A percentile compares a stretch with the other conserved stretches of the same genome.
These are phyloP conservation scores for Talaromyces sp. DNA, from an alignment of 2,329 filamentous ascomycete species.

Conservation along the genomic window DNA sequence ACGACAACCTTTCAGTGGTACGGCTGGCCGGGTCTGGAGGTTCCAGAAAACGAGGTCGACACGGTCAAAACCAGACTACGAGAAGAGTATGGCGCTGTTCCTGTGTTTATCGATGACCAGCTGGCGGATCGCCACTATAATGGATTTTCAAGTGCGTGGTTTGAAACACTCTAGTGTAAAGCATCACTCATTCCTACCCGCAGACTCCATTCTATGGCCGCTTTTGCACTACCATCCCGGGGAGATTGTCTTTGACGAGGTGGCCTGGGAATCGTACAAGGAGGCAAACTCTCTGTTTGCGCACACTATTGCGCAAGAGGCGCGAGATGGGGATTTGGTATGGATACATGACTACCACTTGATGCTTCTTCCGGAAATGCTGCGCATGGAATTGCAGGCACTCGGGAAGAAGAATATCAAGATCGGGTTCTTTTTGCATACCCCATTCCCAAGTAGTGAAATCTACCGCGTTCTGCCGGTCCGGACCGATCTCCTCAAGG, in stretches of 20 bases:
- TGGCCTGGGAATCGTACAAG: conserved; percentile 85
- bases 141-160: conserved; percentile 75
- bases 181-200: not conserved
- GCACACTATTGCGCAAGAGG: conserved; percentile 76
- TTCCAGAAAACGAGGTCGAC: conserved; percentile 72
- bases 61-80: conserved; percentile 68
- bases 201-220: conserved; percentile 96
- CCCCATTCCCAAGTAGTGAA: conserved; percentile 92
- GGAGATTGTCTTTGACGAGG: conserved; percentile 96
- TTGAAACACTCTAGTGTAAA: not conserved
- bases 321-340: conserved; percentile 87
- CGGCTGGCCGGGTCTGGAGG: conserved; percentile 86
- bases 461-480: conserved; percentile 96
- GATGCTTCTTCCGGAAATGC: conserved; percentile 93
- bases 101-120: conserved; percentile 85
- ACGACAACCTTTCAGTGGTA: conserved; percentile 93
- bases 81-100: conserved; percentile 77
- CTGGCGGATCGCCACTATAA: conserved; percentile 92
- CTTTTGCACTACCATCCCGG: conserved; percentile 98
- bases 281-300: conserved; percentile 92
- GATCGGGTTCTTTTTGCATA: conserved; percentile 97
- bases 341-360: conserved; percentile 99
- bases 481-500: conserved; percentile 77
- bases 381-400: conserved; percentile 79
- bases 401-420: conserved; percentile 79